Conservation (phyloP, 2,329 filamentous ascomycete genomes). For the Botryosphaeria dothidea region DNA sequence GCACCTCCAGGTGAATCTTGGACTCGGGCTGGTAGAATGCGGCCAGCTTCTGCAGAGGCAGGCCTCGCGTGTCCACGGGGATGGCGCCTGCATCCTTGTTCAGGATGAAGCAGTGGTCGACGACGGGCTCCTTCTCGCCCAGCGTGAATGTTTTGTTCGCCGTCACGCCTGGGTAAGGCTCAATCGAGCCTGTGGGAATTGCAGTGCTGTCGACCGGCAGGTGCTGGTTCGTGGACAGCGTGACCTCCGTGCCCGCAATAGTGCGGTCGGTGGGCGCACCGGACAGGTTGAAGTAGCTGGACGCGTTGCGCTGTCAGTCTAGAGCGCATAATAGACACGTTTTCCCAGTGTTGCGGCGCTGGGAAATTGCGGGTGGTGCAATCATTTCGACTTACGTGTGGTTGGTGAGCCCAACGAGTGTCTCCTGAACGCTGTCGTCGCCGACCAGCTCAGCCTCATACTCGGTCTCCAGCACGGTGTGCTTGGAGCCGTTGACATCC, state of each 20-base stretch:
- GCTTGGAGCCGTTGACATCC: slow-evolving; percentile 60
- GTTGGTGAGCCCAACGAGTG: slow-evolving; percentile 89
- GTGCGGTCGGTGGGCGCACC: slow-evolving; percentile 52
- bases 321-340: not conserved
- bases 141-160: slow-evolving; percentile 71
- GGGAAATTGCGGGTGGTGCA: slow-evolving; percentile 8
- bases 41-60: slow-evolving; percentile 67
- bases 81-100: slow-evolving; percentile 53
- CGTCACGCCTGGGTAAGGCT: slow-evolving; percentile 64
- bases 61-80: slow-evolving; percentile 53
- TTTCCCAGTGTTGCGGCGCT: not conserved
- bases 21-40: slow-evolving; percentile 72
- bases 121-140: slow-evolving; percentile 67
- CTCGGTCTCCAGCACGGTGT: slow-evolving; percentile 77
- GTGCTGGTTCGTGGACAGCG: slow-evolving; percentile 62
- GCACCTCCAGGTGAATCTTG: slow-evolving; percentile 79
- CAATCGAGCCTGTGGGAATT: slow-evolving; percentile 72
- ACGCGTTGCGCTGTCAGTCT: not conserved
- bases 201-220: slow-evolving; percentile 71
- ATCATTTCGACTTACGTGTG: slow-evolving; percentile 67
- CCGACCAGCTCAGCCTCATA: slow-evolving; percentile 82
- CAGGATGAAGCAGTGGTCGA: slow-evolving; percentile 90
- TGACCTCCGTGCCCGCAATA: slow-evolving; percentile 63
- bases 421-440: slow-evolving; percentile 76
- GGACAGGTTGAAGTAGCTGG: slow-evolving; percentile 69